These are phyloP conservation scores for Leucocoprinus sp. DNA, from an alignment of 768 basidiomycete species.

Conservation along the genomic window DNA sequence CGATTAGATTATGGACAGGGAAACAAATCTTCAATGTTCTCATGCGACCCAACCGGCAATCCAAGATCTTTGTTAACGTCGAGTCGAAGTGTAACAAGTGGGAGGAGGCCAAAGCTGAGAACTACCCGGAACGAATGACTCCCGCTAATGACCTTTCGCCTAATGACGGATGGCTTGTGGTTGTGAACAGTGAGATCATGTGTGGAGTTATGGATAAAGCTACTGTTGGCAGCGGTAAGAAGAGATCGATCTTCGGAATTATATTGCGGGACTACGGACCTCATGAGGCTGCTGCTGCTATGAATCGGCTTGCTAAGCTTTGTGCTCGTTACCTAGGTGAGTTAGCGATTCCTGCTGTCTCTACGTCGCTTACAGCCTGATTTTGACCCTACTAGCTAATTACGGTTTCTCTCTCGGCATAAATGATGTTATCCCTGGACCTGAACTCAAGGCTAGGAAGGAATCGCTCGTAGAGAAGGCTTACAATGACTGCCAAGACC, in stretches of 20 bases:
- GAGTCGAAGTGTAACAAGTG: constrained; percentile 93
- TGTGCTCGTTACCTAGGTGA: constrained; percentile 88
- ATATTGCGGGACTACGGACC: constrained; percentile 96
- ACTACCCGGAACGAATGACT: constrained; percentile 53
- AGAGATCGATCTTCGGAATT: constrained; percentile 97
- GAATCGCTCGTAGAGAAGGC: constrained; percentile 81
- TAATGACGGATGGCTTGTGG: constrained; percentile 96
- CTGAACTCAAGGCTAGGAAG: constrained; percentile 71
- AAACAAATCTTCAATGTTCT: constrained; percentile 98
- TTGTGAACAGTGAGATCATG: constrained; percentile 98
- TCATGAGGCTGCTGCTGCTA: constrained; percentile 87
- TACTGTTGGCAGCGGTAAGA: constrained; percentile 96
- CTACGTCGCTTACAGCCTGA: not conserved
- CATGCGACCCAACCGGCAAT: constrained; percentile 86
- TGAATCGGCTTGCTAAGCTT: constrained; percentile 94
- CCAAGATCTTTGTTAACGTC: constrained; percentile 84
- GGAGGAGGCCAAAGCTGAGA: constrained; percentile 58
- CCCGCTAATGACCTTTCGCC: constrained; percentile 81
- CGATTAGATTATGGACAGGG: constrained; percentile 90
- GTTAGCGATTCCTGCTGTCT: constrained; percentile 18
- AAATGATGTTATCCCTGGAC: constrained; percentile 96
- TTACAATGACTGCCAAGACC: constrained; percentile 77
- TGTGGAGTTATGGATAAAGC: constrained; percentile 99
- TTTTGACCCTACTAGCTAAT: constrained; percentile 53
- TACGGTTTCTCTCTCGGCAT: constrained; percentile 97